Base-by-base conservation (phyloP, 2,329 filamentous ascomycete species). In the Fusarium pilosicola region DNA sequence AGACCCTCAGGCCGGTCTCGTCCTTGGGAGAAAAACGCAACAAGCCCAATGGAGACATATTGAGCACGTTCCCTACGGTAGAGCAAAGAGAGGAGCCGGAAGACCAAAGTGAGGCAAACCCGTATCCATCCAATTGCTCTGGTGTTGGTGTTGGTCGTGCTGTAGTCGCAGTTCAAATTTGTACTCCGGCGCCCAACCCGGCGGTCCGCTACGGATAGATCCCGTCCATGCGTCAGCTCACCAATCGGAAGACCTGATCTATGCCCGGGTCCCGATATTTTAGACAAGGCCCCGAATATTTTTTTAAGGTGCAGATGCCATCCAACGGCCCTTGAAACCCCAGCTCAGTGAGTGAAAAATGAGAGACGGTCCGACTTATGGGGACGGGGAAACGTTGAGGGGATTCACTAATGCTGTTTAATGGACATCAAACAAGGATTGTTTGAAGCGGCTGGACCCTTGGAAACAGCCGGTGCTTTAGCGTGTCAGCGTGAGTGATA, bases 171-270 rank as follows among this genome's bases (percentile, higher is more conserved):
- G 45, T 49, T 34, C 48, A 60, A 42, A 41, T 44, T 45, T 49
- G 34, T 34, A 34, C 32, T 60, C 66, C 61, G 70, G 70, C 65
- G 65, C 65, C 65, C 48, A 66, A 55, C 30, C 70, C 70, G 70
- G 59, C 62, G 62, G 68, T 38, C 69, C 68, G 68, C 56, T 63
- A 62, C 71, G 71, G 71, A 65, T 74, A 72, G 71, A 74, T 74
- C 71, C 71, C 71, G 64, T 38, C 62, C 39, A 17, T 41, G 10
- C 39, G 38, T 42, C 54, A 36, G 26, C 28, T 30, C 13, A 46
- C 71, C 71, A 74, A 74, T 71, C 71, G 71, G 71, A 72, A 72
- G 28, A 22, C 56, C 20, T 34, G 20, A 46, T 14, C 9, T 44
- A 55, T 54, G 28, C 46, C 63, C 71, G 67, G 62, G 46, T 42